phyloP scores from a whole-genome alignment of 2,329 filamentous ascomycete genomes.

The Aspergillus sp. region DNA sequence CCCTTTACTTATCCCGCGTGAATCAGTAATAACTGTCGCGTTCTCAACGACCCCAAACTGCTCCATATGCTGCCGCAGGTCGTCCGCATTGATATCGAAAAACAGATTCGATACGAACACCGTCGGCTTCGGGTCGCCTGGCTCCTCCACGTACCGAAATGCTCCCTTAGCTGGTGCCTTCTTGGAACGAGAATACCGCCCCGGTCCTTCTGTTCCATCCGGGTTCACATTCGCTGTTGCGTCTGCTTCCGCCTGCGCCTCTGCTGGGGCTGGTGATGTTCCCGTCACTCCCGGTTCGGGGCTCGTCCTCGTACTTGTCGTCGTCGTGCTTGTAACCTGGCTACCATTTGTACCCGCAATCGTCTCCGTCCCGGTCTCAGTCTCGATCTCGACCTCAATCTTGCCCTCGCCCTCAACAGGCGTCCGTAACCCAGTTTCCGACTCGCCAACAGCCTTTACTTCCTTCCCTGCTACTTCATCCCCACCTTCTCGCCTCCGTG shows the following conservation, averaged over 20 bases:
- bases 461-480: too few species aligned
- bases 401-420: too few species aligned
- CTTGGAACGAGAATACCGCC: too few species aligned
- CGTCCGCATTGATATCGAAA: slow-evolving; percentile 57
- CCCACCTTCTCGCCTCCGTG: too few species aligned
- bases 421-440: too few species aligned
- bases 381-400: too few species aligned
- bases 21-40: slow-evolving; percentile 52
- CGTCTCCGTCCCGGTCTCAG: background rate
- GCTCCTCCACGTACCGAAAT: slow-evolving; percentile 3
- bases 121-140: slow-evolving; percentile 33
- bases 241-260: background rate
- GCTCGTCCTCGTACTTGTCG: background rate
- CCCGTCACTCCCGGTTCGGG: too few species aligned
- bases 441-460: too few species aligned
- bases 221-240: background rate
- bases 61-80: slow-evolving; percentile 52
- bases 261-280: background rate
- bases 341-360: background rate
- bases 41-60: slow-evolving; percentile 50
- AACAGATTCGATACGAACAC: slow-evolving; percentile 63
- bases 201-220: background rate
- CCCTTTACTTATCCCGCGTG: slow-evolving; percentile 61
- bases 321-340: background rate
- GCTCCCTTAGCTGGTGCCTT: too few species aligned